Conservation (phyloP, 164 flowering plant species). For the Berberis thunbergii region DNA sequence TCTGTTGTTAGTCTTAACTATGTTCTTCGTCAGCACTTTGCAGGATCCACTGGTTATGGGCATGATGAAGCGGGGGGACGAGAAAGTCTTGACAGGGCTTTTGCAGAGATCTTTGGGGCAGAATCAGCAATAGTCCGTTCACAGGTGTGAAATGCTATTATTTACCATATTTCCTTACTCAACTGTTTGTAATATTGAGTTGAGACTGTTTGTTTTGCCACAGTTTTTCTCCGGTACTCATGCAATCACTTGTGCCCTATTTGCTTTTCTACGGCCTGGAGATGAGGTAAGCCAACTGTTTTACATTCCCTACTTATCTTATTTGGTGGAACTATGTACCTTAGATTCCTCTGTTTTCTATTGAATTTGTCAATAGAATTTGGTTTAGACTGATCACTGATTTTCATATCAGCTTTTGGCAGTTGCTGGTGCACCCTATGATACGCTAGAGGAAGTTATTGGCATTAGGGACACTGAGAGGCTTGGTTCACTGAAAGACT, state of each 20-base stretch:
- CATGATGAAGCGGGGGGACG: conserved; percentile 96
- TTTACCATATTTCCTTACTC: neutral
- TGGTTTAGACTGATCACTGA: conserved; percentile 27
- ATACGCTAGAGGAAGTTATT: conserved; percentile 86
- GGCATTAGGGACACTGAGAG: conserved; percentile 68
- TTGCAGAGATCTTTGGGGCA: conserved; percentile 86
- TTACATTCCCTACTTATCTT: neutral
- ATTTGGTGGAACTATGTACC: neutral
- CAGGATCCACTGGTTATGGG: conserved; percentile 88
- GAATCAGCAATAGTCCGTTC: conserved; percentile 83
- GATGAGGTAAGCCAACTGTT: conserved; percentile 57
- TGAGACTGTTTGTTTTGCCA: neutral
- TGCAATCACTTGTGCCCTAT: conserved; percentile 90
- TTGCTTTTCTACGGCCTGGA: conserved; percentile 78
- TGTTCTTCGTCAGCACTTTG: conserved; percentile 53
- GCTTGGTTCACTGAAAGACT: conserved; percentile 70
- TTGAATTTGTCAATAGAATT: conserved; percentile 1
- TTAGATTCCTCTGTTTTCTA: neutral
- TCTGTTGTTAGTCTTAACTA: neutral
- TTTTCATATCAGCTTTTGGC: conserved; percentile 66
- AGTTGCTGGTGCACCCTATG: conserved; percentile 92
- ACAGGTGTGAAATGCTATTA: conserved; percentile 35
- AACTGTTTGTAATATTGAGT: neutral
- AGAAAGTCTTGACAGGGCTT: conserved; percentile 74
- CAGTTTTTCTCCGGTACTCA: conserved; percentile 97